A percentile compares a stretch with the other conserved stretches of the same genome.
Conservation (phyloP, 1,139 yeast genomes). For the Nakaseomyces delphensis region DNA sequence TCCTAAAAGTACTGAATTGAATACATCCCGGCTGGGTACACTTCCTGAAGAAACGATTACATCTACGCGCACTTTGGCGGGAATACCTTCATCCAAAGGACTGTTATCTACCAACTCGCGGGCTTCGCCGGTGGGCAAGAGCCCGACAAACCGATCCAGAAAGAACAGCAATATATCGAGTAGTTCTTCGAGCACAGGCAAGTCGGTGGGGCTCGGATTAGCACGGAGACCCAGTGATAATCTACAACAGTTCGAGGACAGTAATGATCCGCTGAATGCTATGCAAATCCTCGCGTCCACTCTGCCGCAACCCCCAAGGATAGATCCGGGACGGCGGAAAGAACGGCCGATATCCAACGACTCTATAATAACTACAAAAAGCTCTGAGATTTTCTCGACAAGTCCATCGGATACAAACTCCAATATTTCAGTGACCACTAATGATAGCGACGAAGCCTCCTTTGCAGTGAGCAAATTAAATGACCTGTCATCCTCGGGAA, state of each 20-base stretch:
- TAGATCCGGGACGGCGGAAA: constrained; percentile 14
- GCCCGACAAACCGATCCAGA: constrained; percentile 7
- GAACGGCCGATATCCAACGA: constrained; percentile 30
- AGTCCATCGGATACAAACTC: constrained; percentile 10
- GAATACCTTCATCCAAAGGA: not conserved
- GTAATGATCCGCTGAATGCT: constrained; percentile 1
- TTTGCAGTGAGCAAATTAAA: not conserved
- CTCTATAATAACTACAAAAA: constrained; percentile 24
- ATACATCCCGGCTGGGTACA: constrained; percentile 1
- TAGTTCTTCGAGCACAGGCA: constrained; percentile 8
- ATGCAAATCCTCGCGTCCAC: constrained; percentile 5
- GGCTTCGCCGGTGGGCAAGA: not conserved
- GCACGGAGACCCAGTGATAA: constrained; percentile 32
- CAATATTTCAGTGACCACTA: constrained; percentile 1
- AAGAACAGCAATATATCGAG: constrained; percentile 7
- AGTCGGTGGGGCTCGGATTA: constrained; percentile 23
- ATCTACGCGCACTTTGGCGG: not conserved
- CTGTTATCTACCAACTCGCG: not conserved
- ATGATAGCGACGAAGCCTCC: constrained; percentile 2
- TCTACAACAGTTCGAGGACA: constrained; percentile 14
- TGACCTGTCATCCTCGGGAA: not conserved
- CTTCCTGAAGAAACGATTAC: constrained; percentile 1
- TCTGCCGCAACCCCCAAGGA: constrained; percentile 19
- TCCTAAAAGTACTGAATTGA: not conserved
- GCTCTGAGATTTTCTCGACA: constrained; percentile 27